phyloP scores from a whole-genome alignment of 1,284 basidiomycete genomes.

The Irpex rosettiformis region DNA sequence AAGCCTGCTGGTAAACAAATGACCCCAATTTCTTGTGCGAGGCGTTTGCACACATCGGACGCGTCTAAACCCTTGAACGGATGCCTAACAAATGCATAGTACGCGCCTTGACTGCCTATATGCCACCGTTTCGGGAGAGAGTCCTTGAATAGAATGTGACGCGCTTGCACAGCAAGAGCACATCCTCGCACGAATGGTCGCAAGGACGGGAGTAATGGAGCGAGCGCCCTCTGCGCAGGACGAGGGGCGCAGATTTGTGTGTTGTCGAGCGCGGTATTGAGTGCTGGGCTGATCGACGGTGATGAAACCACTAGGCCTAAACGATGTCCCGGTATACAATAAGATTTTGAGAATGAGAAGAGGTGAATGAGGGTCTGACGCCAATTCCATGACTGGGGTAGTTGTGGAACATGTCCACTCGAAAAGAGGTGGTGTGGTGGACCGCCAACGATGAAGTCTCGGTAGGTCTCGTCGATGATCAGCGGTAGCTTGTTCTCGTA shows the following conservation, averaged over 20 bases:
- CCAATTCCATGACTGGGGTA: conserved; percentile 44
- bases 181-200: conserved; percentile 51
- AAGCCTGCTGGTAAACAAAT: conserved; percentile 68
- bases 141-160: conserved; percentile 59
- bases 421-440: conserved; percentile 57
- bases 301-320: conserved; percentile 76
- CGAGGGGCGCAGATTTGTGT: conserved; percentile 79
- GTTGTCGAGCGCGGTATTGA: conserved; percentile 78
- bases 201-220: conserved; percentile 49
- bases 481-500: conserved; percentile 58
- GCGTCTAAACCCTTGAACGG: conserved; percentile 54
- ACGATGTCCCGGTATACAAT: conserved; percentile 83
- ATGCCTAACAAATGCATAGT: conserved; percentile 75
- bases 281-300: conserved; percentile 44
- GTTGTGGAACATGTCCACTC: background rate
- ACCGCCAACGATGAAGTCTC: conserved; percentile 67
- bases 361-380: conserved; percentile 65
- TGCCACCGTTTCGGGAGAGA: conserved; percentile 49
- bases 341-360: conserved; percentile 82
- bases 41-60: conserved; percentile 52
- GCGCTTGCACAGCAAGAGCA: conserved; percentile 47
- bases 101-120: conserved; percentile 68
- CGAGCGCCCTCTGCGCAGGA: conserved; percentile 66
- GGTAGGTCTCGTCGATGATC: conserved; percentile 89
- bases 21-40: conserved; percentile 65